Evolutionary conservation across 2,329 filamentous ascomycete species (phyloP), one percentile per base, ranked within the genome.

Genomic region (Chaetomiaceae sp.): DNA sequence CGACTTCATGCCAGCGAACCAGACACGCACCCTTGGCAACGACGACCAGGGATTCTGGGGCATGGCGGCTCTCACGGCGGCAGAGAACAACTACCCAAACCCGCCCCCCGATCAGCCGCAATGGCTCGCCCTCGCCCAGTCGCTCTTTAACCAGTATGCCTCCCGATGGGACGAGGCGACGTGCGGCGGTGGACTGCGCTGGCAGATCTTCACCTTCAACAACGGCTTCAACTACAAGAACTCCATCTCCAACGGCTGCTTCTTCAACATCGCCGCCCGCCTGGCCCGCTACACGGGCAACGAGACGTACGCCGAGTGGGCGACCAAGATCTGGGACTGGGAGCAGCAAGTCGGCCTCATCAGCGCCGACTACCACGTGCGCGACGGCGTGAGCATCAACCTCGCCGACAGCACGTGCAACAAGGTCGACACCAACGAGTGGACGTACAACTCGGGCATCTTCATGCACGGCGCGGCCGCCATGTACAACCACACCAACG

Each of bases 1-100:
- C 11, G 77, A 85, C 60, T 85, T 74, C 60, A 83, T 84, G 80
- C 83, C 83, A 3, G 59, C 63, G n/a, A 84, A 83, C 63, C 79
- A 83, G 62, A 81, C 78, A 6, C 64, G 69, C 38, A 74, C 73
- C 2, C 65, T 75, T 51, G 83, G 83, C 53, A 88, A 87, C 65
- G 84, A 88, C 53, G 84, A 88, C 57, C 84, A 88, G 63, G 83
- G 85, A 6, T 91, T 93, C 66, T 94, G 88, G 88, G 86, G 78
- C n/a, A 76, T 93, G 71, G 79, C 87, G 1, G 85, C 83, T 50
- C 85, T 94, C 73, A 76, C 78, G 9, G 88, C 88, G 2, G 83
- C 84, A 30, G 88, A 94, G 65, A 78, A 83, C 58, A 81, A 81
- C 52, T 91, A 85, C 58, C 83, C 83, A 2, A 76, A 88, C 56